These are phyloP conservation scores for Calonectria pteridis DNA, from an alignment of 2,329 filamentous ascomycete species.

Conservation along the genomic window DNA sequence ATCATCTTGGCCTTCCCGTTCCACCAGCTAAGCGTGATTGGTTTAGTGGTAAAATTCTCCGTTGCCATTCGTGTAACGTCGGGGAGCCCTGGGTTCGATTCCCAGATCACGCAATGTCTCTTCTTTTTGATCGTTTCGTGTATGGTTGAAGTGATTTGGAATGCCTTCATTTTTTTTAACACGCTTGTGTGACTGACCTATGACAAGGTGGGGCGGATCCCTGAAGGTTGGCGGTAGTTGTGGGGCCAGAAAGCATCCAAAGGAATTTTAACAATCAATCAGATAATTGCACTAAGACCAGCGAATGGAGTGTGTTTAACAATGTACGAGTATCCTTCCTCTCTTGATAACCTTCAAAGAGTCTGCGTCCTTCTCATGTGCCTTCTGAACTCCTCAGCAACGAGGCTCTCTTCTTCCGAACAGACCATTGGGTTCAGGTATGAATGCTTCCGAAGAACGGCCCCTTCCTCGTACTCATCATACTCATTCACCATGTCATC, in stretches of 20 bases:
- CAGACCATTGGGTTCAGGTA: not conserved
- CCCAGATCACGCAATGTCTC: constrained; percentile 14
- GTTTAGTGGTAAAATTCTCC: constrained; percentile 27
- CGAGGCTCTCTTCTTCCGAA: not conserved
- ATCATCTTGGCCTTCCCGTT: not conserved
- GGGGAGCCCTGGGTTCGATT: constrained; percentile 26
- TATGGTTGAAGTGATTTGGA: not conserved
- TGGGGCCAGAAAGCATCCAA: not conserved
- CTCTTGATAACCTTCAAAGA: not conserved
- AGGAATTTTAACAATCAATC: not conserved
- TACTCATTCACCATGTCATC: constrained; percentile 46
- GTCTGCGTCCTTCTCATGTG: constrained; percentile 5
- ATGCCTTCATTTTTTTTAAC: not conserved
- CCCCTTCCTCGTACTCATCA: constrained; percentile 34
- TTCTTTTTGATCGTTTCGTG: not conserved
- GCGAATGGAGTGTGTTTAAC: not conserved
- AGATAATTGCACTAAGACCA: not conserved
- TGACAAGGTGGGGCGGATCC: not conserved
- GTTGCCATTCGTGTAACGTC: constrained; percentile 22
- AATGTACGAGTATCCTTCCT: not conserved
- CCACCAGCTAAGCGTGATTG: constrained; percentile 6
- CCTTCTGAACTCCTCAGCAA: not conserved
- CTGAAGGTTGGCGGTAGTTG: not conserved
- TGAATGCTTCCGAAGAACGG: constrained; percentile 9
- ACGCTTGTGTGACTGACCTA: not conserved